Evolutionary conservation across 1,284 basidiomycete genomes (phyloP), one percentile per base, ranked within the genome.

Genomic region (Cryptococcus depauperatus): DNA sequence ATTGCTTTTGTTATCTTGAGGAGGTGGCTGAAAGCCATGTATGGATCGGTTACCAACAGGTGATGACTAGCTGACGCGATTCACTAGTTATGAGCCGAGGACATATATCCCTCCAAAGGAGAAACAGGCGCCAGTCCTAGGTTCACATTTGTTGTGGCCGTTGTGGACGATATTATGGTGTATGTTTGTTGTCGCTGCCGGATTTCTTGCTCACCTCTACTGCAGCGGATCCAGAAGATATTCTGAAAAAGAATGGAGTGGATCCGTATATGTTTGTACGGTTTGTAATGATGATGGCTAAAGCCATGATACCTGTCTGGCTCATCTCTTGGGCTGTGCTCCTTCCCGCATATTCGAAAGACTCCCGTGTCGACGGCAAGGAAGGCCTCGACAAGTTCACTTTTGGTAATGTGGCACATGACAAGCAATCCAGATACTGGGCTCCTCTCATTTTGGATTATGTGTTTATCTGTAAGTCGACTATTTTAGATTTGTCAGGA

Each of bases 261-360:
- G 84, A 87, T 62, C 81, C 84, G 55, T 87, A 79, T 68, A 79
- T 85, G 74, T 84, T 84, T 59, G 66, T 79, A 43, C 73, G 74
- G 13, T 87, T 81, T 64, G 68, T 85, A 35, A 76, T 77, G 51
- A 74, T 82, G 61, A 73, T 81, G 56, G 69, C 81, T 51, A 76
- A 76, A 58, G 78, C 84, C 26, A 81, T 85, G 60, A 59, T 79
- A 6, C 77, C 79, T 7, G 80, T 81, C 62, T 82, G 79, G 56
- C 19, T 79, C 41, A 34, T 78, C n/a, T 80, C 79, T 3, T 82
- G 80, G 70, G 45, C 70, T 7, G 63, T 82, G 23, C 75, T 83
- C 30, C 59, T 82, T 14, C 82, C 84, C 23, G 72, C 82, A 51
- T 76, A 85, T 48, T 67, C 76, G 10, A 75, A 70, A 6, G 72